phyloP scores from a whole-genome alignment of 257 asterid genomes.

The Solanum clarkiae region DNA sequence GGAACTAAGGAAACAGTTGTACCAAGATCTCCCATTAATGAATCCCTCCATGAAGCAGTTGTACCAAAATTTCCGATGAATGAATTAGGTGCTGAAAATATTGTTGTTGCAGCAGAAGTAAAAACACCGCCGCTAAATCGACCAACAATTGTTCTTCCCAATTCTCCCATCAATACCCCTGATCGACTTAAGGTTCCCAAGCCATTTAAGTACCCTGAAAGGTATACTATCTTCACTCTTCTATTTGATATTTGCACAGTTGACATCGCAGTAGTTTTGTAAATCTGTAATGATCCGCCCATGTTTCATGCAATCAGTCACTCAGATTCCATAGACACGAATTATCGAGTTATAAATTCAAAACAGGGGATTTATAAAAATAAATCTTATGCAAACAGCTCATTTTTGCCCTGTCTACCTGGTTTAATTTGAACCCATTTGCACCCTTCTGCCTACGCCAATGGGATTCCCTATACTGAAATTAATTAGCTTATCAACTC shows the following conservation, averaged over 20 bases:
- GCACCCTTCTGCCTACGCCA: too few relatives aligned
- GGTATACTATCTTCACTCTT: conserved; percentile 13
- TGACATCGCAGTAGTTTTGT: neutral
- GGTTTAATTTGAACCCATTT: too few relatives aligned
- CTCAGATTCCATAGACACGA: too few relatives aligned
- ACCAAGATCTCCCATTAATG: neutral
- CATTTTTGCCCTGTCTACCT: too few relatives aligned
- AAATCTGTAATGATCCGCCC: too few relatives aligned
- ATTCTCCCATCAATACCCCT: conserved; percentile 17
- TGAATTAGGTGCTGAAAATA: neutral
- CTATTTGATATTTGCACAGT: neutral
- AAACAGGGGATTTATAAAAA: too few relatives aligned
- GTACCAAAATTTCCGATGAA: neutral
- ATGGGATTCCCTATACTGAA: too few relatives aligned
- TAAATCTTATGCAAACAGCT: too few relatives aligned
- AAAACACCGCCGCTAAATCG: neutral
- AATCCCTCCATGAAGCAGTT: neutral
- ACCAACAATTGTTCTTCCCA: neutral
- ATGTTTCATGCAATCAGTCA: too few relatives aligned
- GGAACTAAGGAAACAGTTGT: neutral
- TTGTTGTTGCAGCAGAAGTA: neutral
- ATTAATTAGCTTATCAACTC: too few relatives aligned
- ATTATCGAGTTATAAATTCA: too few relatives aligned
- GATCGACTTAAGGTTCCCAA: conserved; percentile 54
- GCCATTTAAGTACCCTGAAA: conserved; percentile 53